Evolutionary conservation across 208 protist genomes (phyloP).

Genomic region (Blastocrithidia nonstop): DNA sequence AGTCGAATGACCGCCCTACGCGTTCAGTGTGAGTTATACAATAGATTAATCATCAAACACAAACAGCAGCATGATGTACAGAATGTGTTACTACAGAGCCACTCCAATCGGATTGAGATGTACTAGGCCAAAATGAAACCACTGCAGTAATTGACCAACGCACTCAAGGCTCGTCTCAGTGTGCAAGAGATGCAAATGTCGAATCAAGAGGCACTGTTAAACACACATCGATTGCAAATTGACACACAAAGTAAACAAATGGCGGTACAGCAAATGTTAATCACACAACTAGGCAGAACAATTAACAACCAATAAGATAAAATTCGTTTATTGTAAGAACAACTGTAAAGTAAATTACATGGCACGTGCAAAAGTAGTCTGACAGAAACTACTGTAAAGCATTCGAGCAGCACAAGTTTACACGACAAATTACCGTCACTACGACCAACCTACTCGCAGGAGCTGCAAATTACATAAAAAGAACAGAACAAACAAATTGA

Average conservation of each 20-base stretch:
- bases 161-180: too few species aligned
- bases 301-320: slow-evolving; percentile 57
- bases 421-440: too few species aligned
- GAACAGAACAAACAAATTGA: too few species aligned
- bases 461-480: too few species aligned
- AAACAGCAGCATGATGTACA: slow-evolving; percentile 82
- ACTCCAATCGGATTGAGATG: slow-evolving; percentile 61
- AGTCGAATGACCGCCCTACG: slow-evolving; percentile 52
- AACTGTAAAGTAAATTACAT: too few species aligned
- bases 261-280: slow-evolving; percentile 45
- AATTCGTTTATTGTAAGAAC: slow-evolving; percentile 36
- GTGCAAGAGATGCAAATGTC: too few species aligned
- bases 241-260: slow-evolving; percentile 47
- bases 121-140: slow-evolving; percentile 70
- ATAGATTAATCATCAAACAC: slow-evolving; percentile 60
- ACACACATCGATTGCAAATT: slow-evolving; percentile 41
- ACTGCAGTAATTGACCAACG: too few species aligned
- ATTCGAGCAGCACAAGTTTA: too few species aligned
- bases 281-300: slow-evolving; percentile 47
- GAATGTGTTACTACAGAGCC: slow-evolving; percentile 52
- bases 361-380: too few species aligned
- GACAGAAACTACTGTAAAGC: too few species aligned
- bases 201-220: too few species aligned
- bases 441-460: too few species aligned
- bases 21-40: slow-evolving; percentile 64